phyloP scores from a whole-genome alignment of 805 yeast species.

The Suhomyces prunicola region DNA sequence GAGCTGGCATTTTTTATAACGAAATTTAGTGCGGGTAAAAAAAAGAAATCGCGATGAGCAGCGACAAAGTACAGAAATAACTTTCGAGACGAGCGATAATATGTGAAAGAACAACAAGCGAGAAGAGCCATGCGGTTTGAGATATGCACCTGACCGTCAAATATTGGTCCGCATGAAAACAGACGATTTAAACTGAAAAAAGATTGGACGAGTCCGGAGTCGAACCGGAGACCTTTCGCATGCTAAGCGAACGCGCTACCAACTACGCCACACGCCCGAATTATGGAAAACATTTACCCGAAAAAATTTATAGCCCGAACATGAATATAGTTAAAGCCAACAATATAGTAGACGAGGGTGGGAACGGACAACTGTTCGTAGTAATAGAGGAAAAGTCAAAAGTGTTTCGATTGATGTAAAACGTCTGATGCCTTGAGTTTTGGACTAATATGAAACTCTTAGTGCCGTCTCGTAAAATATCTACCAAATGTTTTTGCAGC shows the following conservation, averaged over 20 bases:
- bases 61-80: background rate
- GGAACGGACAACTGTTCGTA: too few relatives aligned
- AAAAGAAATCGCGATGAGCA: constrained; percentile 2
- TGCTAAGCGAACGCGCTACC: constrained; percentile 83
- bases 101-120: background rate
- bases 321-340: too few relatives aligned
- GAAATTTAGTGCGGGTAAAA: background rate
- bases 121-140: background rate
- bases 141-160: background rate
- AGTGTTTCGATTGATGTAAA: too few relatives aligned
- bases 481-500: too few relatives aligned
- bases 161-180: background rate
- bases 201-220: constrained; percentile 69
- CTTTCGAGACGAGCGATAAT: background rate
- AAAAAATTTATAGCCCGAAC: too few relatives aligned
- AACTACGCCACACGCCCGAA: constrained; percentile 77
- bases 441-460: too few relatives aligned
- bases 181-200: constrained; percentile 14
- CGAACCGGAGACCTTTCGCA: constrained; percentile 79
- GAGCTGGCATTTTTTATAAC: background rate
- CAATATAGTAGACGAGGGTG: too few relatives aligned
- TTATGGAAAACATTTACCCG: background rate
- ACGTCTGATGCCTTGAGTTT: too few relatives aligned
- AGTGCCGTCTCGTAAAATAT: too few relatives aligned
- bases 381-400: too few relatives aligned